Conservation (phyloP, 768 basidiomycete genomes). For the Russula lepida region DNA sequence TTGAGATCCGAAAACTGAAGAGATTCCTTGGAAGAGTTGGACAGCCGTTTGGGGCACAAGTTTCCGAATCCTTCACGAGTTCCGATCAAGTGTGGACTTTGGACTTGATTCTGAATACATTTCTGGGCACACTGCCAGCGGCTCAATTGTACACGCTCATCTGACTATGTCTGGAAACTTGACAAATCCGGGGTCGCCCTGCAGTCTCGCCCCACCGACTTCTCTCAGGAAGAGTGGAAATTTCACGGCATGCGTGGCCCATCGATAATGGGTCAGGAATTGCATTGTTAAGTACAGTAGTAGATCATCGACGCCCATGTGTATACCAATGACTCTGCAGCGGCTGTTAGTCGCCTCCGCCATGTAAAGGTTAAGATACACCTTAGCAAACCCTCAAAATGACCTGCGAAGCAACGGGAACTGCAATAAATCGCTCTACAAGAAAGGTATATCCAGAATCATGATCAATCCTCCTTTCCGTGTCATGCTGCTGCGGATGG, state of each 20-base stretch:
- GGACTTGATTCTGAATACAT: neutral
- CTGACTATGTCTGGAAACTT: neutral
- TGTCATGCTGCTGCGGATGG: slow-evolving; percentile 8
- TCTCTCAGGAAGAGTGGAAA: neutral
- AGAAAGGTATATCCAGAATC: neutral
- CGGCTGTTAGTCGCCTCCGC: neutral
- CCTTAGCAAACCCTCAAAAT: neutral
- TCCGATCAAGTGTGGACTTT: neutral
- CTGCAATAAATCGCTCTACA: slow-evolving; percentile 1
- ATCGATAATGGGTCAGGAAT: neutral
- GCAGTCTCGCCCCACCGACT: neutral
- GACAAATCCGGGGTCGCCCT: neutral
- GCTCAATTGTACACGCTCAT: neutral
- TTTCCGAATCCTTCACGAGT: neutral
- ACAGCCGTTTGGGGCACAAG: neutral
- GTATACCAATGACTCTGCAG: neutral
- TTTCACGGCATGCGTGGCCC: neutral
- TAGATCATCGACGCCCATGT: neutral
- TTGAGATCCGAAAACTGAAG: neutral
- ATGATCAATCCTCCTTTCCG: neutral
- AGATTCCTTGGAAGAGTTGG: neutral
- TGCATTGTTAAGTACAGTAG: neutral
- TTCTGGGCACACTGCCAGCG: neutral
- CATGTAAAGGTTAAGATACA: neutral
- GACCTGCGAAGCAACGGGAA: neutral